Evolutionary conservation across 768 basidiomycete species (phyloP).

Genomic region (Lactarius indigo): DNA sequence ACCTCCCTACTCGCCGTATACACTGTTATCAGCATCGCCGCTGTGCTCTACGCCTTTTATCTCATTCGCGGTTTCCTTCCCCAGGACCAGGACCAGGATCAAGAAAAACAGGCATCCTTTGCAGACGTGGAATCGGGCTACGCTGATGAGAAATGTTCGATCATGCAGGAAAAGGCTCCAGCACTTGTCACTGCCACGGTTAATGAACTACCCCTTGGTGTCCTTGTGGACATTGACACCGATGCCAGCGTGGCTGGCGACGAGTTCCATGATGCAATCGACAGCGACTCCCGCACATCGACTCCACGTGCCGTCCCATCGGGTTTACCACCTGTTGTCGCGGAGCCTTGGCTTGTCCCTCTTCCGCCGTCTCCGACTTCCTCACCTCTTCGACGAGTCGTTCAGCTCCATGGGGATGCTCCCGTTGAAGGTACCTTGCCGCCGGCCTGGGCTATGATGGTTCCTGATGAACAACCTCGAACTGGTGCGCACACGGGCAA

Average conservation of each 20-base stretch:
- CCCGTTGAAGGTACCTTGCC: background rate
- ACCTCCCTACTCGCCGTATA: conserved; percentile 17
- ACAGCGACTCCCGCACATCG: background rate
- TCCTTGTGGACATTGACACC: conserved; percentile 17
- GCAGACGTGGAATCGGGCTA: conserved; percentile 11
- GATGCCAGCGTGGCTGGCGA: conserved; percentile 8
- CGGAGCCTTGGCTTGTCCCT: conserved; percentile 24
- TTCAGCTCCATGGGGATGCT: conserved; percentile 13
- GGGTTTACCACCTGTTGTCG: conserved; percentile 15
- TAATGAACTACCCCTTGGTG: conserved; percentile 1
- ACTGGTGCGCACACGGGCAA: conserved; percentile 36
- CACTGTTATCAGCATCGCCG: conserved; percentile 27
- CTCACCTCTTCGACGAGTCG: conserved; percentile 28
- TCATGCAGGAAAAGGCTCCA: conserved; percentile 1
- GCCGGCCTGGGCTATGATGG: conserved; percentile 18
- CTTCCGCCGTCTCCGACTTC: conserved; percentile 24
- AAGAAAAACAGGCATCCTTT: conserved; percentile 23
- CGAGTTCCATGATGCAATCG: conserved; percentile 11
- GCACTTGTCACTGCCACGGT: background rate
- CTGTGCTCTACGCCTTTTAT: conserved; percentile 27
- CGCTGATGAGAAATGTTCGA: conserved; percentile 15
- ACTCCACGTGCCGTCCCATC: background rate
- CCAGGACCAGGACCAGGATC: conserved; percentile 27
- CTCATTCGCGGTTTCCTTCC: conserved; percentile 20
- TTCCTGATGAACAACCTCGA: conserved; percentile 21